Evolutionary conservation across 495 filamentous ascomycete species (phyloP).

Genomic region (Penicillium manginii): DNA sequence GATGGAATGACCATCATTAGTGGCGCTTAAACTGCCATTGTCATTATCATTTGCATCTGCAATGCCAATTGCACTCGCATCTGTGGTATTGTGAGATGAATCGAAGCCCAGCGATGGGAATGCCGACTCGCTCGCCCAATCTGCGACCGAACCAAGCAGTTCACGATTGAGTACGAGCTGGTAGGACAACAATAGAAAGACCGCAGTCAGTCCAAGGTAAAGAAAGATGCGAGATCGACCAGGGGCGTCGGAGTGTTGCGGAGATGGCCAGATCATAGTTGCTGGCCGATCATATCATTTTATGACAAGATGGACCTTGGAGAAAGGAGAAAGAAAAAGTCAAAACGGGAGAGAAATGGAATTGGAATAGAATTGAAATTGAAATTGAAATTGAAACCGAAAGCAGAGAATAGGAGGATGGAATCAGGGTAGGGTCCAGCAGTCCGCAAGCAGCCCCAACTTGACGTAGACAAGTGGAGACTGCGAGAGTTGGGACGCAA

Average conservation of each 20-base stretch:
- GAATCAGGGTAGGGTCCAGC: neutral
- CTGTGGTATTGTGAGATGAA: neutral
- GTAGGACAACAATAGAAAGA: slow-evolving; percentile 25
- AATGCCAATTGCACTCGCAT: neutral
- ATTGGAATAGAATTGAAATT: neutral
- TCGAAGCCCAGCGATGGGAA: neutral
- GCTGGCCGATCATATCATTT: neutral
- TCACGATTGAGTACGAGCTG: slow-evolving; percentile 28
- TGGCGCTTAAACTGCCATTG: neutral
- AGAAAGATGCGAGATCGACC: slow-evolving; percentile 20
- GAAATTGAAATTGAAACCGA: neutral
- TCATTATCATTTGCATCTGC: neutral
- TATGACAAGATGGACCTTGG: neutral
- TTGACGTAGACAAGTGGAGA: slow-evolving; percentile 1
- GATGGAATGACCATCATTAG: neutral
- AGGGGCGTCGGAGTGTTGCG: slow-evolving; percentile 8
- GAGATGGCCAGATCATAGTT: slow-evolving; percentile 1
- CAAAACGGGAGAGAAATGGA: neutral
- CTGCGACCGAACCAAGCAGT: slow-evolving; percentile 4
- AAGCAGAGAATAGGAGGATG: neutral
- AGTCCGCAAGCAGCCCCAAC: too few species aligned
- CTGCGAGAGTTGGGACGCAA: too few species aligned
- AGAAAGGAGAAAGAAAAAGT: neutral
- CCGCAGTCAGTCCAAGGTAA: slow-evolving; percentile 20
- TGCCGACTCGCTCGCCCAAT: neutral